phyloP scores from a whole-genome alignment of 805 yeast species.

The Saccharomycopsis malanga region DNA sequence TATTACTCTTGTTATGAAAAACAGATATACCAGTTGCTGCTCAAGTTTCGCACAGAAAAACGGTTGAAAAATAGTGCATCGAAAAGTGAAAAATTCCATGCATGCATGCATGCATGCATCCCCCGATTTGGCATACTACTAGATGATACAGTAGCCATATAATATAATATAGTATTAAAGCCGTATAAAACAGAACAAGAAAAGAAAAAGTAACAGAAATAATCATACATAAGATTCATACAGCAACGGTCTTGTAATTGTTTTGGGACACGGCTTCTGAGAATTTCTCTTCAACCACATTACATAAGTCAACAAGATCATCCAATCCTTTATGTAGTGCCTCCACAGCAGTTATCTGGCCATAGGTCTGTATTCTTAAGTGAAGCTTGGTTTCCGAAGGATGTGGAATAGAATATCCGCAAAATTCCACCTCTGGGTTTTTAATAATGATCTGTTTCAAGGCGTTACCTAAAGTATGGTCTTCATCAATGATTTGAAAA shows the following conservation, averaged over 20 bases:
- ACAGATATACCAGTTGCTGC: no score
- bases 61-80: no score
- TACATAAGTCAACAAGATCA: constrained; percentile 76
- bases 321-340: constrained; percentile 89
- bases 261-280: constrained; percentile 44
- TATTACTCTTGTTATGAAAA: not conserved
- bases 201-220: no score
- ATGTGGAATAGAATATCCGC: constrained; percentile 98
- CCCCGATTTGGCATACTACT: no score
- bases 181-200: no score
- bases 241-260: not conserved
- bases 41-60: no score
- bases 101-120: no score
- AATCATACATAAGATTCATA: not conserved
- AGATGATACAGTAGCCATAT: no score
- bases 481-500: constrained; percentile 88
- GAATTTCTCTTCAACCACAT: constrained; percentile 74
- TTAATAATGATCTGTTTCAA: constrained; percentile 92
- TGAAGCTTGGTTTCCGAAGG: constrained; percentile 90
- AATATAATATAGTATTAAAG: no score
- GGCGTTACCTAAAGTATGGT: constrained; percentile 93
- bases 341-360: constrained; percentile 75
- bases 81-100: no score
- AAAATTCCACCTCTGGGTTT: constrained; percentile 95
- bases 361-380: constrained; percentile 91